A percentile compares a stretch with the other conserved stretches of the same genome.
These are phyloP conservation scores for Hsuehochloa calcarea DNA, from an alignment of 176 grass and related monocot species.

Conservation along the genomic window DNA sequence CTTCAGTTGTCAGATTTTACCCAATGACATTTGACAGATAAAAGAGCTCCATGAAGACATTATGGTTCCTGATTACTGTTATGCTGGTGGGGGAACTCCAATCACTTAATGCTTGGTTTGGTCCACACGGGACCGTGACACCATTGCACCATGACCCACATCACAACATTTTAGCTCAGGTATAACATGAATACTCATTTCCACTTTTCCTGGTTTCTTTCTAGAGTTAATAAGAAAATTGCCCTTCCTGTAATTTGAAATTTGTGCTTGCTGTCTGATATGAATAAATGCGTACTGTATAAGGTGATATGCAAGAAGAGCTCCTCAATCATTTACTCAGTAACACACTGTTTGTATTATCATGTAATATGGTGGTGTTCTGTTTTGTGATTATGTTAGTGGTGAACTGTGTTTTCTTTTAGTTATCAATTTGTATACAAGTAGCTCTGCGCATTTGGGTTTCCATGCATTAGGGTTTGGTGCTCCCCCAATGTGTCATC, in stretches of 20 bases:
- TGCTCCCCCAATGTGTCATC: neutral
- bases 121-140: constrained; percentile 79
- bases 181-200: constrained; percentile 26
- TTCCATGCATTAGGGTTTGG: neutral
- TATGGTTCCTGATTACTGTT: constrained; percentile 88
- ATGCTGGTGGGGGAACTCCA: constrained; percentile 83
- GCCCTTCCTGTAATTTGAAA: neutral
- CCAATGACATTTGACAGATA: constrained; percentile 58
- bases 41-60: constrained; percentile 79
- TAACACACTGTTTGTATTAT: neutral
- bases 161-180: constrained; percentile 96
- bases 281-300: neutral
- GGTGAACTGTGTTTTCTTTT: neutral
- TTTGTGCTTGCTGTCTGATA: neutral
- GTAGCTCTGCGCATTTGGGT: neutral
- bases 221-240: neutral
- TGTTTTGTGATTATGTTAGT: neutral
- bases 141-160: constrained; percentile 90
- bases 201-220: neutral
- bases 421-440: neutral
- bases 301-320: constrained; percentile 4
- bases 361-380: neutral
- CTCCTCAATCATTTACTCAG: neutral
- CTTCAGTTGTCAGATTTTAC: constrained; percentile 32
- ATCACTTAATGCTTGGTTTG: constrained; percentile 97